Percentiles rank a stretch among this genome's conserved stretches.
Conservation (phyloP, 768 basidiomycete genomes). For the Hysterangium stoloniferum region DNA sequence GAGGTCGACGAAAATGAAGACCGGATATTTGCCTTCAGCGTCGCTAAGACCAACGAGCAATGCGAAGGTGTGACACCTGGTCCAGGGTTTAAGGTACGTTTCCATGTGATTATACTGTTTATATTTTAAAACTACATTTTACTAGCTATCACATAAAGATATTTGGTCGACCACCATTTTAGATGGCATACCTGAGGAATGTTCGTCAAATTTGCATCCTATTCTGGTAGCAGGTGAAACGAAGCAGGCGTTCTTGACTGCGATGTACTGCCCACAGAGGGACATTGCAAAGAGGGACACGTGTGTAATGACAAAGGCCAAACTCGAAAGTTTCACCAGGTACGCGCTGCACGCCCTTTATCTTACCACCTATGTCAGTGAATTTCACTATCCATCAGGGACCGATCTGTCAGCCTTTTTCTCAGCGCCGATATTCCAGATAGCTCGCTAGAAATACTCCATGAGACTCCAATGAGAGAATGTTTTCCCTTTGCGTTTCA, state of each 20-base stretch:
- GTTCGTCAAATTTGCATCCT: slow-evolving; percentile 16
- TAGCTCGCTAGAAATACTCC: slow-evolving; percentile 22
- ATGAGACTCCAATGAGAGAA: slow-evolving; percentile 22
- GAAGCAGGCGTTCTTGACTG: slow-evolving; percentile 32
- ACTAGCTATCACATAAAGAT: slow-evolving; percentile 3
- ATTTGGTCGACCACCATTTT: background rate
- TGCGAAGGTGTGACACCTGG: slow-evolving; percentile 40
- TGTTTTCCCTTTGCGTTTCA: slow-evolving; percentile 20
- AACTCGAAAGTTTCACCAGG: background rate
- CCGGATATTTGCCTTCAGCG: slow-evolving; percentile 46
- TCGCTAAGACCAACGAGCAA: slow-evolving; percentile 46
- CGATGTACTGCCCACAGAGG: slow-evolving; percentile 15
- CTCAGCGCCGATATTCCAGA: slow-evolving; percentile 21
- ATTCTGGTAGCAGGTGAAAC: slow-evolving; percentile 34
- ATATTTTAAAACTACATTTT: background rate
- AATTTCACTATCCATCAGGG: background rate
- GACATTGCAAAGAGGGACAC: too few relatives aligned
- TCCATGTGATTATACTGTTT: background rate
- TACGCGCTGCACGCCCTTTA: background rate
- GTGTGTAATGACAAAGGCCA: too few relatives aligned
- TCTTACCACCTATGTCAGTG: background rate
- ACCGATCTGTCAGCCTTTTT: slow-evolving; percentile 14
- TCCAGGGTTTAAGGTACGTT: slow-evolving; percentile 39
- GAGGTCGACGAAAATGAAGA: slow-evolving; percentile 35
- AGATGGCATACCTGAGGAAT: background rate